A percentile compares a stretch with the other conserved stretches of the same genome.
Evolutionary conservation across 352 stramenopile species (phyloP).

Genomic region (Phytophthora pistaciae): DNA sequence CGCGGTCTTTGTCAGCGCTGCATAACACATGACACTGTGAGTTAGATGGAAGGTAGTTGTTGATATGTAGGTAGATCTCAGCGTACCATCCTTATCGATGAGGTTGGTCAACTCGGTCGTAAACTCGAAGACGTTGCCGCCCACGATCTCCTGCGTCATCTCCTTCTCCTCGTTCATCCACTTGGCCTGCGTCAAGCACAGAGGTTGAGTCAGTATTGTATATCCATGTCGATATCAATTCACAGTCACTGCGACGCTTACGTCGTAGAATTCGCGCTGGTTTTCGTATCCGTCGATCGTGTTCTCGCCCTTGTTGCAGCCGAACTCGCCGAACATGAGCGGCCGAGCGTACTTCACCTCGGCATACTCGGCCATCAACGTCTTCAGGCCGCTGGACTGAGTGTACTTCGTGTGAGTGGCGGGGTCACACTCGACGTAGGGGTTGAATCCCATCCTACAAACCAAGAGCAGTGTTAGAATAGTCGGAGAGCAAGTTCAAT

Average conservation of each 20-base stretch:
- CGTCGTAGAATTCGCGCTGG: conserved; percentile 73
- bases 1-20: conserved; percentile 49
- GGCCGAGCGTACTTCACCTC: conserved; percentile 54
- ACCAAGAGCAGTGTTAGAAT: not conserved
- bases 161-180: conserved; percentile 81
- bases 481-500: not conserved
- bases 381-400: conserved; percentile 63
- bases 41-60: not conserved
- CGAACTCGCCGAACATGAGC: conserved; percentile 85
- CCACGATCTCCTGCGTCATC: conserved; percentile 72
- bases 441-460: conserved; percentile 64
- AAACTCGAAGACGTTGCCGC: conserved; percentile 85
- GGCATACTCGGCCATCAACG: conserved; percentile 71
- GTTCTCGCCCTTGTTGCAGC: conserved; percentile 73
- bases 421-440: conserved; percentile 77
- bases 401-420: conserved; percentile 58
- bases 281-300: conserved; percentile 79
- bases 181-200: conserved; percentile 42
- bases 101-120: conserved; percentile 71
- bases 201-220: not conserved
- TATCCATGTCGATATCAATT: not conserved
- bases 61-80: not conserved
- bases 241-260: conserved; percentile 11
- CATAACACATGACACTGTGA: not conserved
- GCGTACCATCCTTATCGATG: conserved; percentile 36